Base-by-base conservation (phyloP, 495 filamentous ascomycete species). In the Tuber melanosporum region DNA sequence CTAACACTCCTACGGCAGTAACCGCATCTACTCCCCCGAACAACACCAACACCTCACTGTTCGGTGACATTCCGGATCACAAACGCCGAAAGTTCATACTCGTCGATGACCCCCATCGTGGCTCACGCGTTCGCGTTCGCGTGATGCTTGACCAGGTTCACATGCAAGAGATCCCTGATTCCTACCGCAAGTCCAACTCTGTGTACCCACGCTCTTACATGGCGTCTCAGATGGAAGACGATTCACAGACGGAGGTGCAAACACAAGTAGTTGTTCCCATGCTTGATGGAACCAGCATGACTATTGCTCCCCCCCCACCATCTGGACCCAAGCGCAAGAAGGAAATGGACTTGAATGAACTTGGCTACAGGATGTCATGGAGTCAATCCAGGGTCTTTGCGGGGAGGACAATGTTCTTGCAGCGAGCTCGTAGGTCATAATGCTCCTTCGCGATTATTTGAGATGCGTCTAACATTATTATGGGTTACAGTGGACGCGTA, bases 11-110 rank as follows among this genome's bases (percentile, higher is more conserved):
- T n/a, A 81, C 49, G 46, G 77, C 83, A 36, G 77, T 80, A 15
- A 70, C 81, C 77, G 85, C 71, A 78, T 86, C 73, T 85, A 87
- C 75, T 80, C 83, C 80, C 82, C 81, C 73, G 83, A 82, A 76
- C 82, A 83, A 81, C 82, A 42, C 71, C 45, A 84, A 85, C 70
- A 90, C 89, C 32, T 87, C 90, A 15, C 88, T 99, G 22, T 98
- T 97, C 84, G 91, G 93, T 72, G 90, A 93, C 72, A 87, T 97
- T 41, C 95, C 95, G 2, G 92, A 93, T 73, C 90, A 90, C 73
- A 97, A 96, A 85, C 92, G 91, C 74, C 91, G 94, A 79, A 99
- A 97, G 84, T 98, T 98, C 84, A 97, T 99, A 80, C 89, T 97
- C 5, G 94, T 99, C 39, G 93, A 97, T 77, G 95, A 98, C 84